Evolutionary conservation across 345 rosid species (phyloP), one percentile per base, ranked within the genome.

Genomic region (Eutrema heterophyllum): DNA sequence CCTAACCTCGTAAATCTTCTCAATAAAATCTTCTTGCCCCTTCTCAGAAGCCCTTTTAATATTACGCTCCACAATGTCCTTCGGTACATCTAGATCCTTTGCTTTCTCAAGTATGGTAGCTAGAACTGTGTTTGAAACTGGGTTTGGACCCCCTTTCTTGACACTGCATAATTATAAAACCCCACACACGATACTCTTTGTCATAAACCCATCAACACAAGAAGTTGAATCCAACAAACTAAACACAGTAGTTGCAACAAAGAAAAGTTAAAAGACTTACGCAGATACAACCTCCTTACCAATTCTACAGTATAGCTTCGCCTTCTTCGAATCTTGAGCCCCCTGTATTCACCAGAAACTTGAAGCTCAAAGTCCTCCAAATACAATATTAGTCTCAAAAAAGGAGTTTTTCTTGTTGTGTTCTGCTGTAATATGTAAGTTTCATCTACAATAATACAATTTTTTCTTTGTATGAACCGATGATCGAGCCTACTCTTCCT

Each of bases 221-320:
- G 32, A 67, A 41, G 26, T 5, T 52, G 58, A 68, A 45, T 29
- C 57, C 52, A 53, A 44, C 16, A 76, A 44, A 45, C 50, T 35
- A 51, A 60, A 50, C 10, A 79, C 5, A 36, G 46, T 36, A 52
- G 40, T 51, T 38, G 58, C 40, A 51, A 61, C 44, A 70, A 14
- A n/a, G n/a, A 32, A 21, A 58, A 9, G 50, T 10, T 73, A 6
- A 18, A 79, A 70, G 73, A 80, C 97, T 86, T 86, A 91, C 97
- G 89, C 95, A 76, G 97, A 94, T 39, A 94, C 78, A 55, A 94
- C 93, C 85, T 94, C 96, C 72, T 94, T 94, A 39, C 97, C 97
- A 41, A 91, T 85, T 79, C 81, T 89, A 12, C 89, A 82, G 58
- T 86, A 86, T 26, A 91, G 71, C 71, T 94, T 94, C 3, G 87